Evolutionary conservation across 441 rosid species (phyloP), one percentile per base, ranked within the genome.

Genomic region (Erodium moschatum): DNA sequence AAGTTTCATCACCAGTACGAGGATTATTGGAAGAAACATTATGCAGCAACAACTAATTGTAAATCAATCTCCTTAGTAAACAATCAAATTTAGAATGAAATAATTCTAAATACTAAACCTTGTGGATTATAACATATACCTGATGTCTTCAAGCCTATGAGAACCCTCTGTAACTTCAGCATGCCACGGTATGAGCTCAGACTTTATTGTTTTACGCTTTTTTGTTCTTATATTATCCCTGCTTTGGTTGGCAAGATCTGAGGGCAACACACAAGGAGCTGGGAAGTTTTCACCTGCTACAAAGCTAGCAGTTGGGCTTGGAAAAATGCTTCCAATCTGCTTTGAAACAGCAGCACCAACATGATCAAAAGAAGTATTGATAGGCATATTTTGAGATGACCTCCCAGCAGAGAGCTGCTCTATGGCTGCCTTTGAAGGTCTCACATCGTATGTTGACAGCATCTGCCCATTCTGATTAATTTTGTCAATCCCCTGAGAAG

Each of bases 171-270:
- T 74, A 64, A 85, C 85, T 81, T 91, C 96, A 76, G 78, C 75
- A 74, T 83, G 82, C 97, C 92, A 91, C 11, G 94, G 82, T 40
- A 79, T 64, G 75, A 31, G 81, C 75, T 79, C 86, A 66, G 71
- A 65, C 54, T 77, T 61, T 58, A 66, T 65, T 69, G 46, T 73
- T 79, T 85, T 91, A 62, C 94, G 89, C 78, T 86, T 91, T 75
- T 83, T 87, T 40, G 82, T 69, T 77, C 81, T 69, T 70, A 19
- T 66, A 18, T 70, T 64, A 65, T 71, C 68, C 77, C 74, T 24
- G 70, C 64, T 69, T 64, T 74, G 70, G 75, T 66, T 64, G 67
- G 35, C 24, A 65, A 75, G 64, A 76, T 73, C 77, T n/a, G 42
- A 38, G 6, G 42, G 42, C 42, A 38, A 6, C 42, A 38, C 9